Base-by-base conservation (phyloP, 257 asterid species). In the Fraxinus pennsylvanica region DNA sequence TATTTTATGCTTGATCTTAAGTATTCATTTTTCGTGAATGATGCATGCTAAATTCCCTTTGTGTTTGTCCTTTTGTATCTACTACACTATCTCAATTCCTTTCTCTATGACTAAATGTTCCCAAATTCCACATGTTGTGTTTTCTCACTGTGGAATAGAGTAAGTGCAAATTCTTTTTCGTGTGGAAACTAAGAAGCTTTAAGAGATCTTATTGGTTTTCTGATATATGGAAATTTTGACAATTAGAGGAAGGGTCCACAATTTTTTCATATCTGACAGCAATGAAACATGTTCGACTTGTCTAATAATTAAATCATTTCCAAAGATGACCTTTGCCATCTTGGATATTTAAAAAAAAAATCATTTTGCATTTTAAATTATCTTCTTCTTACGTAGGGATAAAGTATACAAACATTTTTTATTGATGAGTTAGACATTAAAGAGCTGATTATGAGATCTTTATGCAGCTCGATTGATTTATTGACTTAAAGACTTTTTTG, bases 401-500 rank as follows among this genome's bases (percentile, higher is more conserved):
- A 17, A 25, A 25, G 61, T 54, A 27, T 54, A 1, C 25, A 6
- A n/a, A 19, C 27, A 25, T 25, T 25, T 25, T 25, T 25, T 12
- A 54, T 54, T 54, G 65, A 54, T 19, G 65, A n/a, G 9, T 19
- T 54, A 54, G 65, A 19, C 22, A 17, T 17, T 54, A 9, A 54
- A 54, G 27, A 54, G 27, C 27, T 54, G 10, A 3, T 15, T 47
- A 14, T 47, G 57, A 47, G n/a, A 47, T 47, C 4, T 47, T 0
- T 13, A 14, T 47, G 57, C n/a, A 3, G 0, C n/a, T 47, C 19
- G 57, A 14, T 47, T 14, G 19, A 15, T 47, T 0, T 1, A 13
- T 82, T 57, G 85, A 50, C 74, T 38, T 38, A 7, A 38, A 38
- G 10, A 38, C 43, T 38, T 38, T 38, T 38, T 38, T 38, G 43